These are phyloP conservation scores for Didymella glomerata DNA, from an alignment of 2,329 filamentous ascomycete genomes.

Conservation along the genomic window DNA sequence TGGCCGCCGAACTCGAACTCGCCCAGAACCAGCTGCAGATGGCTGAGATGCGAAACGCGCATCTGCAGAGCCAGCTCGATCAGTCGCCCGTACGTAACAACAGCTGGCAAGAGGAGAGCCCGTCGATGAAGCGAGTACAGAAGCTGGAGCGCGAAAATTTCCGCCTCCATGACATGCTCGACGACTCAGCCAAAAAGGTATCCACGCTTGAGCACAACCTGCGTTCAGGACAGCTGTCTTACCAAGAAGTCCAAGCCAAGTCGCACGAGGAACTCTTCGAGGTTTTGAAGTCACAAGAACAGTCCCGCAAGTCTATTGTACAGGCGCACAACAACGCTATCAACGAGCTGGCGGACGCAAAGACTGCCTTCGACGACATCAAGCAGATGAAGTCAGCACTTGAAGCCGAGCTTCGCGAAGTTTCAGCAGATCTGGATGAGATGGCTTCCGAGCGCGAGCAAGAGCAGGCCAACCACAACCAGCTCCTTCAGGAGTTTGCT, in stretches of 20 bases:
- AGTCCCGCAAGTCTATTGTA: constrained; percentile 81
- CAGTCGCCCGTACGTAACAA: constrained; percentile 70
- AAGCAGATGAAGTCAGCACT: constrained; percentile 80
- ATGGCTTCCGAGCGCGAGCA: constrained; percentile 81
- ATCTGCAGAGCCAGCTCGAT: constrained; percentile 87
- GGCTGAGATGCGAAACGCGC: constrained; percentile 92
- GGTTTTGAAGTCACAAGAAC: constrained; percentile 90
- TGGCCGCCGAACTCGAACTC: constrained; percentile 89
- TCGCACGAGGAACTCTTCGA: constrained; percentile 95
- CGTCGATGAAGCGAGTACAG: constrained; percentile 81
- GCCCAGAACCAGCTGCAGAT: constrained; percentile 94
- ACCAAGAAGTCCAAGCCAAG: constrained; percentile 90
- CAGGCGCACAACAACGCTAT: constrained; percentile 87
- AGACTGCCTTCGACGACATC: constrained; percentile 84
- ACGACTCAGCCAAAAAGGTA: constrained; percentile 92
- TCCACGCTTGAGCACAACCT: constrained; percentile 88
- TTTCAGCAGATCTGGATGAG: constrained; percentile 83
- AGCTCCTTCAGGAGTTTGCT: constrained; percentile 89
- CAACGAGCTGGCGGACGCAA: constrained; percentile 84
- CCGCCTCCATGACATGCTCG: constrained; percentile 90
- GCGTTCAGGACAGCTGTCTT: constrained; percentile 83
- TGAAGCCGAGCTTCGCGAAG: constrained; percentile 87
- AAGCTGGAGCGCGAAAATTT: constrained; percentile 93
- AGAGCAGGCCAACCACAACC: constrained; percentile 84
- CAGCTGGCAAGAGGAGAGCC: constrained; percentile 73